phyloP scores from a whole-genome alignment of 1,139 yeast species.

The Pneumocystis wakefieldiae region DNA sequence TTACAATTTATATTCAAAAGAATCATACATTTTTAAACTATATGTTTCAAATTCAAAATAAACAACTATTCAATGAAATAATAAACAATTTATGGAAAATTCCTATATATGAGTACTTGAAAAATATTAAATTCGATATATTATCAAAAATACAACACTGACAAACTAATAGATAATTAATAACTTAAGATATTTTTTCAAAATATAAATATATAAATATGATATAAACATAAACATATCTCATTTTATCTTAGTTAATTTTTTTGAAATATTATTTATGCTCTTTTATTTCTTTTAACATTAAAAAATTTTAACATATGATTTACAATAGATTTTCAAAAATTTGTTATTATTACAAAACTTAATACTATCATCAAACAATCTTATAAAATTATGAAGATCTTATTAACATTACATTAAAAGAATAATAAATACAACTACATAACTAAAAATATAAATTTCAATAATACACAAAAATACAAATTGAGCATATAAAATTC shows the following conservation, averaged over 20 bases:
- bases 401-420: no score
- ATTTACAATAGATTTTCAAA: no score
- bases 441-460: not conserved
- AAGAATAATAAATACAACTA: not conserved
- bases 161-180: no score
- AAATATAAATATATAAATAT: not conserved
- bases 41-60: not conserved
- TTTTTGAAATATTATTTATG: no score
- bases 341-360: no score
- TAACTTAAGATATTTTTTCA: not conserved
- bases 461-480: not conserved
- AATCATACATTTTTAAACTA: not conserved
- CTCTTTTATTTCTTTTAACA: not conserved
- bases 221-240: not conserved
- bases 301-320: no score
- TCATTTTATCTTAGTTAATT: not conserved
- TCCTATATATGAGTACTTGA: no score
- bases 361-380: not conserved
- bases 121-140: no score
- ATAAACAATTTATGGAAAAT: not conserved
- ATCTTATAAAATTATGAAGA: not conserved
- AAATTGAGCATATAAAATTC: not conserved
- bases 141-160: not conserved
- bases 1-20: not conserved
- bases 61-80: not conserved